A percentile compares a stretch with the other conserved stretches of the same genome.
Conservation (phyloP, 306 rosid genomes). For the Geum urbanum region DNA sequence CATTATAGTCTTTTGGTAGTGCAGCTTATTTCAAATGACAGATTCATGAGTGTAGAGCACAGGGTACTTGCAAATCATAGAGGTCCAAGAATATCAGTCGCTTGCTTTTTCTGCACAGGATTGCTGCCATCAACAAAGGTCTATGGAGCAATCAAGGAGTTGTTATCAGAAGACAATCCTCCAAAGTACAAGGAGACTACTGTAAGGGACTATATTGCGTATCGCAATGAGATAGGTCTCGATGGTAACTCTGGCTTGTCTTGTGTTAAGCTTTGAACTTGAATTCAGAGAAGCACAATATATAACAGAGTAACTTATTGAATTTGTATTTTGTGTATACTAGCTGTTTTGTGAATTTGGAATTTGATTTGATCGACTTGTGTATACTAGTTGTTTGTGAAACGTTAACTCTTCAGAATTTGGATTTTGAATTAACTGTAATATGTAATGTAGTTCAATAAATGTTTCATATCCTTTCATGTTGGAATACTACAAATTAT, state of each 20-base stretch:
- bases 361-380: no score
- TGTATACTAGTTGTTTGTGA: no score
- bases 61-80: slow-evolving; percentile 24
- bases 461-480: no score
- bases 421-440: no score
- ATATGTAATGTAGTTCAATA: no score
- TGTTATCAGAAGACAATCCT: slow-evolving; percentile 5
- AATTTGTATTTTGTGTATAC: no score
- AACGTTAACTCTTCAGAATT: no score
- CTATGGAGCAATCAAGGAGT: slow-evolving; percentile 15
- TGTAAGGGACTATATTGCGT: not conserved
- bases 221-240: not conserved
- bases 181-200: slow-evolving; percentile 15
- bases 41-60: slow-evolving; percentile 39
- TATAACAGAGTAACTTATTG: no score
- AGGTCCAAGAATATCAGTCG: slow-evolving; percentile 16
- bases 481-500: no score
- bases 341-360: no score
- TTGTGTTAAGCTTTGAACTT: not conserved
- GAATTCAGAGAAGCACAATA: not conserved
- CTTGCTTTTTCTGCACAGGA: slow-evolving; percentile 9
- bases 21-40: slow-evolving; percentile 36
- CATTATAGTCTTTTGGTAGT: not conserved
- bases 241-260: slow-evolving; percentile 7
- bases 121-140: not conserved